phyloP scores from a whole-genome alignment of 139 green algal species.

The Chloropicon primus region DNA sequence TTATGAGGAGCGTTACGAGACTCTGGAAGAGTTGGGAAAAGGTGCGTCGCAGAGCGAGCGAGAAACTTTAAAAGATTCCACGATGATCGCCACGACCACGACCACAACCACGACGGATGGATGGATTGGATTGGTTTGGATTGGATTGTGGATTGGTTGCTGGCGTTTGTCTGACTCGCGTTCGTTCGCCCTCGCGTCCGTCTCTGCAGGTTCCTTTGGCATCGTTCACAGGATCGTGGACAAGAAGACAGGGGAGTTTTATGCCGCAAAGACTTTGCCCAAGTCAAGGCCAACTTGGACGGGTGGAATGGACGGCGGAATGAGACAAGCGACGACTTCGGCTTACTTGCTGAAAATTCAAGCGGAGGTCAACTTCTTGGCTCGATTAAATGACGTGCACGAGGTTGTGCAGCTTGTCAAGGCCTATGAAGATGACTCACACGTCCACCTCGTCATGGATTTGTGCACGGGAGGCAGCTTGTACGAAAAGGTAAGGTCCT shows the following conservation, averaged over 20 bases:
- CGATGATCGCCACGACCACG: too few species aligned
- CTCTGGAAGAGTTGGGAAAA: not conserved
- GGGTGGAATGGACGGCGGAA: not conserved
- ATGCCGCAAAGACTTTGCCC: not conserved
- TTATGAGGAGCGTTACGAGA: not conserved
- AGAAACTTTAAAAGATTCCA: too few species aligned
- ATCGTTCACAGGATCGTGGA: not conserved
- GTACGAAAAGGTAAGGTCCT: not conserved
- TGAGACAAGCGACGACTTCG: not conserved
- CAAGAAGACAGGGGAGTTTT: not conserved
- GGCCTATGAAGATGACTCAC: not conserved
- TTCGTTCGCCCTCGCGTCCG: not conserved
- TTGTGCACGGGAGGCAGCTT: not conserved
- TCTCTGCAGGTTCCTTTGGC: not conserved
- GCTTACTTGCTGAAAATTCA: not conserved
- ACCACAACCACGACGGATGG: too few species aligned
- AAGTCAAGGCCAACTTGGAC: not conserved
- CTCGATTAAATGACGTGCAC: not conserved
- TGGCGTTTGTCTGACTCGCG: too few species aligned
- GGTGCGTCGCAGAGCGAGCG: too few species aligned
- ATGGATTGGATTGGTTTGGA: too few species aligned
- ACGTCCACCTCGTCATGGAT: not conserved
- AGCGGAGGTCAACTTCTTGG: not conserved
- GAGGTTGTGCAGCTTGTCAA: not conserved
- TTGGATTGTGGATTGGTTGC: too few species aligned